A percentile compares a stretch with the other conserved stretches of the same genome.
Conservation (phyloP, 2,329 filamentous ascomycete genomes). For the Penicillium sp. region DNA sequence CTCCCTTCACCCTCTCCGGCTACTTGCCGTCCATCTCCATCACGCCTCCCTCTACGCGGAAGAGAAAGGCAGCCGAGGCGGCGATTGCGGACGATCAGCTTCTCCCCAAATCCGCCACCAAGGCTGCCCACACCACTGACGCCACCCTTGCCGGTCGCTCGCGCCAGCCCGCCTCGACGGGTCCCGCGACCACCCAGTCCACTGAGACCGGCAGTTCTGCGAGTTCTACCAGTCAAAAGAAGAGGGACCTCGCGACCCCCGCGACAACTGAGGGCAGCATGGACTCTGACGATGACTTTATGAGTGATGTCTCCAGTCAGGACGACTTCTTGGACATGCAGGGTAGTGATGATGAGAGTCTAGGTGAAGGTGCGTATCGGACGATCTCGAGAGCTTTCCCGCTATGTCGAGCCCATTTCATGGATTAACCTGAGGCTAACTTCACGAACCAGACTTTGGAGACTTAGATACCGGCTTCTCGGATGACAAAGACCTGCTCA, state of each 20-base stretch:
- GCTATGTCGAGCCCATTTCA: too few relatives aligned
- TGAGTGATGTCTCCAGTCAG: conserved; percentile 80
- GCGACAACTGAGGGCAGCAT: conserved; percentile 62
- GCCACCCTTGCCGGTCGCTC: conserved; percentile 33
- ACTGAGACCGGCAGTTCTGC: conserved; percentile 22
- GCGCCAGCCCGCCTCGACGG: conserved; percentile 27
- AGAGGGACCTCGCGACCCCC: conserved; percentile 45
- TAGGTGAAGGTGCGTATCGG: conserved; percentile 43
- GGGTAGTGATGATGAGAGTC: conserved; percentile 72
- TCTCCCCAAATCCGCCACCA: conserved; percentile 34
- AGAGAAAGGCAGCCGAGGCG: conserved; percentile 58
- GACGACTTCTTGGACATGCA: conserved; percentile 68
- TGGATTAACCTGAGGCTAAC: too few relatives aligned
- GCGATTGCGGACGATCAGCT: conserved; percentile 35
- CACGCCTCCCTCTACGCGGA: conserved; percentile 58
- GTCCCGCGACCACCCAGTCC: conserved; percentile 4
- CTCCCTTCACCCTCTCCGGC: conserved; percentile 13
- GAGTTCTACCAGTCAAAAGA: conserved; percentile 23
- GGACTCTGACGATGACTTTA: conserved; percentile 95
- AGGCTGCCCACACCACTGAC: conserved; percentile 30
- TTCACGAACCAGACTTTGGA: conserved; percentile 54
- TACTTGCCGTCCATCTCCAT: conserved; percentile 41
- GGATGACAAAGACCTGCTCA: conserved; percentile 72
- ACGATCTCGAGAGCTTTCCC: too few relatives aligned
- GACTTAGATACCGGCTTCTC: conserved; percentile 65